Base-by-base conservation (phyloP, 2,329 filamentous ascomycete genomes). In the Hypoxylon sp. region DNA sequence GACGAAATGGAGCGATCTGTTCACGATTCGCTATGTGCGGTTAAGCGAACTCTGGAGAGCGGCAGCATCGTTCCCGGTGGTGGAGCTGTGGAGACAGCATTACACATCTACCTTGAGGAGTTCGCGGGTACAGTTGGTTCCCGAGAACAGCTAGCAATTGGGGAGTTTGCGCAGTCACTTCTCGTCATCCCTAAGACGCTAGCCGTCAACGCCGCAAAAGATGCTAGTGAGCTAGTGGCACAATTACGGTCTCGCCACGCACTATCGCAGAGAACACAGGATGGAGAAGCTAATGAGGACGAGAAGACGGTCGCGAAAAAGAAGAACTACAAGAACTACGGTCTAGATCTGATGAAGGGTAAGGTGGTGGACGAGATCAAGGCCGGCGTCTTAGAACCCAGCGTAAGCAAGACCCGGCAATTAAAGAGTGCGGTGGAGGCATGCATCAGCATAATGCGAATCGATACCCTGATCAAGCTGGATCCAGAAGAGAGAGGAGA, bases 1-100 rank as follows among this genome's bases (percentile, higher is more conserved):
- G 96, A 99, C 77, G 96, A 99, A 86, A 99, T 98, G 95, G 96
- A 99, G 86, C 92, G 96, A 72, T 98, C 96, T 1, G 90, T 99
- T 17, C 96, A 99, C 83, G 96, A 99, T 82, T 97, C 95, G 13
- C 87, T 99, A 50, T 98, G 93, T 73, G 96, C 96, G 50, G 94
- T 99, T 71, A 99, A 99, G 90, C 90, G 96, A 74, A 98, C 96
- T 2, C 86, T 99, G 6, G 96, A 99, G 84, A 97, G 93, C 77
- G 96, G 96, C 76, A 94, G 93, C 82, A 97, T 99, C 72, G 96
- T 99, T 41, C 96, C 96, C 14, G 96, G 96, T 72, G 96, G 96
- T 72, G 96, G 95, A 78, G 96, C 96, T 46, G 95, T 98, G 21
- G 96, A 99, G 85, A 98, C 96, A n/a, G 96, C 96, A 52, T 88